Base-by-base conservation (phyloP, 371 early-diverging fungal species). In the Rhizopus microsporus region DNA sequence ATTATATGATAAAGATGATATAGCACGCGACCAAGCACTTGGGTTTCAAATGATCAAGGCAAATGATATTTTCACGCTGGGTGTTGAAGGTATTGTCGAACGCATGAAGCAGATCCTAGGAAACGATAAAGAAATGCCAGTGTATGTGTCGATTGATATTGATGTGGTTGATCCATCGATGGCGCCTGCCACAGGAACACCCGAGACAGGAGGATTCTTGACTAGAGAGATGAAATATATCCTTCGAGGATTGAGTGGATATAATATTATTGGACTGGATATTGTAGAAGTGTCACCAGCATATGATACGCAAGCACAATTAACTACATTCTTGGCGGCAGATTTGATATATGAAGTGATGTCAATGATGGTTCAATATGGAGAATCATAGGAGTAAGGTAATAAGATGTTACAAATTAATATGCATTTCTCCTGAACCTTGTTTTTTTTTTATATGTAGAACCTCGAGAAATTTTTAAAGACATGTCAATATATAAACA, bases 131-230 rank as follows among this genome's bases (percentile, higher is more conserved):
- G 70, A 79, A 23, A 62, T 61, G 3, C 51, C 69, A 12, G 68
- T 79, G 0, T 81, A 81, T 51, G 51, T 81, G 8, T 80, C 80
- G 3, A 68, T 81, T 52, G 81, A 81, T 53, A 81, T 81, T 51
- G 81, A 81, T 64, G 77, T 77, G 1, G 63, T 81, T 56, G 78
- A 81, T 54, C 81, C 81, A 12, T 72, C 72, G 4, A 71, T 72
- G 62, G 81, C 81, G 12, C 81, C 81, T 40, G 81, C 76, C 4
- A 77, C 78, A 10, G 80, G 81, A 13, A 81, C 81, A 12, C 75
- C 77, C n/a, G 81, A 81, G 50, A 63, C 72, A n/a, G 81, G 81
- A 34, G 81, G 81, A 12, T 75, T 77, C 55, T 50, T 70, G 35
- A 71, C 78, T 15, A 73, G 81, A 38, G 81, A 81, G 52, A 63